phyloP scores from a whole-genome alignment of 768 basidiomycete genomes.

The Leccinum sublutescens region DNA sequence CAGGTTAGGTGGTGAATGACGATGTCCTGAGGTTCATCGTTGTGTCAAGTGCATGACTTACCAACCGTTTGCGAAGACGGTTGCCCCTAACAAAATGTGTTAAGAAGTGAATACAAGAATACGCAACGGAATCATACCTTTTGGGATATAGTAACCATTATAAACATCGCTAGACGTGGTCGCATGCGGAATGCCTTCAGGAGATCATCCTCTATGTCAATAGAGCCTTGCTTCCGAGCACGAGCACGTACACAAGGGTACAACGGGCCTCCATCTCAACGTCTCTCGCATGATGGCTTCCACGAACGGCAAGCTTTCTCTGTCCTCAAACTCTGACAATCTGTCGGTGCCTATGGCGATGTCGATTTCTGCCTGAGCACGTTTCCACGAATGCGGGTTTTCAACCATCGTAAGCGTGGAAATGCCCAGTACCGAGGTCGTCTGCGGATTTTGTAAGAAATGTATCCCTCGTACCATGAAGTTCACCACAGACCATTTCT shows the following conservation, averaged over 20 bases:
- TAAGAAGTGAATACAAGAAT: neutral
- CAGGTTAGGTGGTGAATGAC: neutral
- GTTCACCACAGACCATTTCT: neutral
- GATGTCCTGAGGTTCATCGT: neutral
- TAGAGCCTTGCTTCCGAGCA: neutral
- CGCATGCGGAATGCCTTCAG: constrained; percentile 17
- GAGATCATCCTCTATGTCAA: neutral
- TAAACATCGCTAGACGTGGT: constrained; percentile 39
- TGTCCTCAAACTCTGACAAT: neutral
- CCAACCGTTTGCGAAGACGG: neutral
- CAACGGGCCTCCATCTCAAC: neutral
- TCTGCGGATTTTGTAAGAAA: neutral
- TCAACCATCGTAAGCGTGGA: neutral
- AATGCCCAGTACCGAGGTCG: neutral
- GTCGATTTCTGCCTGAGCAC: neutral
- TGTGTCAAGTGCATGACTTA: neutral
- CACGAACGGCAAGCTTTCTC: neutral
- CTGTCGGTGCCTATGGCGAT: neutral
- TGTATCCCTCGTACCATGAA: no score
- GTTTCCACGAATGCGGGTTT: neutral
- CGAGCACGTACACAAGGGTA: neutral
- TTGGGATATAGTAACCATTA: constrained; percentile 47
- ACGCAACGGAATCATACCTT: constrained; percentile 27
- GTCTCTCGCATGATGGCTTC: neutral
- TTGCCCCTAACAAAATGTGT: neutral